Evolutionary conservation across 1,139 yeast species (phyloP).

Genomic region (Hyphopichia wangnamkhiaoensis): DNA sequence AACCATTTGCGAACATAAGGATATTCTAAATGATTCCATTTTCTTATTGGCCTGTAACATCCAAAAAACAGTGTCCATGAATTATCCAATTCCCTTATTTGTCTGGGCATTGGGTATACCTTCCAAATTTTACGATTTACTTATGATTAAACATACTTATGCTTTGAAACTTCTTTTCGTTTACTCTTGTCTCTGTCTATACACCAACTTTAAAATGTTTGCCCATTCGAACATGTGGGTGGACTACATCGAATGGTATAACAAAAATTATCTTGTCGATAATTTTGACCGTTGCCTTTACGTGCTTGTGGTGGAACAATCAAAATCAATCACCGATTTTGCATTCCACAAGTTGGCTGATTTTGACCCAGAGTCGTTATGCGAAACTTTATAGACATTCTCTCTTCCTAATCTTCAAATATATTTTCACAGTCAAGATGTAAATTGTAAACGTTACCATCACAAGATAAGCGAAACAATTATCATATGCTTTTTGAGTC

Average conservation of each 20-base stretch:
- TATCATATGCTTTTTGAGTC: too few relatives aligned
- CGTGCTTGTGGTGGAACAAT: not conserved
- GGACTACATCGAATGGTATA: constrained; percentile 28
- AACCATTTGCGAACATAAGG: constrained; percentile 4
- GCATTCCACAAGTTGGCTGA: too few relatives aligned
- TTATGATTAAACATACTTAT: constrained; percentile 20
- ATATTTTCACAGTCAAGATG: too few relatives aligned
- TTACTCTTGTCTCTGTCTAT: constrained; percentile 20
- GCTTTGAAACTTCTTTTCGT: constrained; percentile 27
- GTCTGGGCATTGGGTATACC: constrained; percentile 27
- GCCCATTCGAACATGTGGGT: constrained; percentile 25
- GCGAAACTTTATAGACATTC: too few relatives aligned
- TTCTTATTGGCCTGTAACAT: constrained; percentile 8
- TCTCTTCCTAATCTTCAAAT: too few relatives aligned
- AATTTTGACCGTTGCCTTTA: not conserved
- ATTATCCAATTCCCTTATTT: constrained; percentile 29
- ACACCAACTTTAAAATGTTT: constrained; percentile 23
- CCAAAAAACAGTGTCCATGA: constrained; percentile 11
- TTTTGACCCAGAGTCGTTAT: not conserved
- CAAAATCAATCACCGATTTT: too few relatives aligned
- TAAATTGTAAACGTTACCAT: too few relatives aligned
- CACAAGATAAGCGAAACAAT: too few relatives aligned
- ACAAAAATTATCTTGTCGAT: not conserved
- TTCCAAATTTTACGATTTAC: constrained; percentile 17
- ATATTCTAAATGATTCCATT: constrained; percentile 12